Evolutionary conservation across 2,329 filamentous ascomycete genomes (phyloP), one percentile per base, ranked within the genome.

Genomic region (Colletotrichum orchidophilum): DNA sequence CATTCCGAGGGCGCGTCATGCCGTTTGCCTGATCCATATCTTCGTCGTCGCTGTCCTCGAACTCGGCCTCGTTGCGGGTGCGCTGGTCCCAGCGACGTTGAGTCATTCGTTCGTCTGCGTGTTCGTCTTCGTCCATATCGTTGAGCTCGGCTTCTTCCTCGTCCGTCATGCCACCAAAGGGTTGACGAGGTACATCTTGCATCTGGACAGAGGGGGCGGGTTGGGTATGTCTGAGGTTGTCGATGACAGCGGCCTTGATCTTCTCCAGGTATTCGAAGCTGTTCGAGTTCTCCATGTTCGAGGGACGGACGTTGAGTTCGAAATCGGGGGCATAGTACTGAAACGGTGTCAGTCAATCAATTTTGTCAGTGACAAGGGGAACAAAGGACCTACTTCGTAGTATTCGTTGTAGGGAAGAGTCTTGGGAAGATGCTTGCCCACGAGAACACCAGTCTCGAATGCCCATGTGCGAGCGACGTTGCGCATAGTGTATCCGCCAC

Each of bases 381-480:
- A 6, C 12, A 21, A 2, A 33, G n/a, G 3, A 77, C 82, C 78
- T 81, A 91, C 90, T 79, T 92, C 90, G 79, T 98, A 98, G 81
- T 98, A 98, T 84, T 98, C 96, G 74, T 97, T 98, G 81, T 95
- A 98, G 0, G 96, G 96, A 50, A 98, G 87, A n/a, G 93, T 91
- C 5, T 92, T 88, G 12, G 90, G 88, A 88, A 98, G 94, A 33
- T 94, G 88, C 71, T 95, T 90, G 31, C 94, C 94, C 24, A 98
- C 94, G 9, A 98, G 87, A 70, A 95, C 88, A 74, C 96, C 96
- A 1, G 96, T 99, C 83, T 99, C 96, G 80, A 96, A 97, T 7
- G 95, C 95, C 96, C 96, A 99, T 5, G 96, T 96, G 60, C 96
- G 93, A 21, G 96, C 96, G 12, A 99, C 96, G 75, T 99, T 99